A percentile compares a stretch with the other conserved stretches of the same genome.
Evolutionary conservation across 129 eudicot genomes (phyloP).

Genomic region (Logfia minima): DNA sequence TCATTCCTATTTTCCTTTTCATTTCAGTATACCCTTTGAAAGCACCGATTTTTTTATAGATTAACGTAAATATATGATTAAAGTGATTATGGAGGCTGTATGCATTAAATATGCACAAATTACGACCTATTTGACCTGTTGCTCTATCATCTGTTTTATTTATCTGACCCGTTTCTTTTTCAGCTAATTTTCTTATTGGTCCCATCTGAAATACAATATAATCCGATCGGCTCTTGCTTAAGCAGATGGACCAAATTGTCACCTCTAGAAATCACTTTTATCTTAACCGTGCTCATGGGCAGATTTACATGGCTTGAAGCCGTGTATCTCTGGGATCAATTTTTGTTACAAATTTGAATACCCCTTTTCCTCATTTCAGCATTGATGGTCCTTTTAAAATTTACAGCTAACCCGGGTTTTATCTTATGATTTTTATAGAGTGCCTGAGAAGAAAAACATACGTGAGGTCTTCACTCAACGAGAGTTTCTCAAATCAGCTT

Average conservation of each 20-base stretch:
- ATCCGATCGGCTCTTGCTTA: too few species aligned
- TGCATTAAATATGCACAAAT: too few species aligned
- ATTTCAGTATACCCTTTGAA: background rate
- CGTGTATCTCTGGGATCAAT: background rate
- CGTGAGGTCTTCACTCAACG: conserved; percentile 2
- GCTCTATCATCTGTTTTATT: too few species aligned
- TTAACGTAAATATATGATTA: too few species aligned
- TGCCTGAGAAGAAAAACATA: conserved; percentile 43
- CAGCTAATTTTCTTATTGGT: too few species aligned
- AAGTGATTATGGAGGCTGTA: too few species aligned
- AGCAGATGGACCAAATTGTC: too few species aligned
- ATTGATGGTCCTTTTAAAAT: background rate
- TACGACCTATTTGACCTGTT: too few species aligned
- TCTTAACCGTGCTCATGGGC: background rate
- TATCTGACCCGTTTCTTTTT: too few species aligned
- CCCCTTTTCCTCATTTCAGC: too few species aligned
- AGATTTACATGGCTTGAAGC: background rate
- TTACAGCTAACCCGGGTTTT: background rate
- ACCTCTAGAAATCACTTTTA: background rate
- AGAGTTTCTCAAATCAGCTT: conserved; percentile 3
- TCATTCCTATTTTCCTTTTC: background rate
- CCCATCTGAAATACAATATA: too few species aligned
- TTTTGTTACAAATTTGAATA: background rate
- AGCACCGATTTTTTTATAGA: background rate
- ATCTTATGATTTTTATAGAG: conserved; percentile 35